A percentile compares a stretch with the other conserved stretches of the same genome.
phyloP scores from a whole-genome alignment of 2,329 filamentous ascomycete species.

The Hymenoscyphus repandus region DNA sequence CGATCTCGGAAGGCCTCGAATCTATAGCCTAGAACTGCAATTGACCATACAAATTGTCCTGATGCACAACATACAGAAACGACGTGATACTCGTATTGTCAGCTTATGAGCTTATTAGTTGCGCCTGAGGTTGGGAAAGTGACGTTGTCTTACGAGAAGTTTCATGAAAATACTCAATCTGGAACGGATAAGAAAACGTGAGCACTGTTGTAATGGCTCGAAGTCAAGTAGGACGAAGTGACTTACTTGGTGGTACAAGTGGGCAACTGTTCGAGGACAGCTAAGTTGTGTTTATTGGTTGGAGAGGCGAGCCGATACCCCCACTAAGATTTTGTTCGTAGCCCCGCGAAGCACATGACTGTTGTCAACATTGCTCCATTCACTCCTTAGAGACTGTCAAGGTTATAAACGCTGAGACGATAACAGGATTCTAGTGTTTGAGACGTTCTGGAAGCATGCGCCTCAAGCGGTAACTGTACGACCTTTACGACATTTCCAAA shows the following conservation, averaged over 20 bases:
- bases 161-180: not conserved
- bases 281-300: not conserved
- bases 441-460: slow-evolving; percentile 3
- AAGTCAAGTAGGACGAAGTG: too few species aligned
- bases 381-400: not conserved
- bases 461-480: not conserved
- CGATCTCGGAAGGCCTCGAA: not conserved
- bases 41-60: not conserved
- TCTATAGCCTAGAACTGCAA: not conserved
- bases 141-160: not conserved
- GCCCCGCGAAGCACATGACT: not conserved
- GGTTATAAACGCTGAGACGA: not conserved
- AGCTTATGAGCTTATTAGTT: too few species aligned
- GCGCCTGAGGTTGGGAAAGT: too few species aligned
- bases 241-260: too few species aligned
- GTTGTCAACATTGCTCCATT: not conserved
- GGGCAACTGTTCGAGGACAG: not conserved
- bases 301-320: not conserved
- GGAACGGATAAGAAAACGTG: too few species aligned
- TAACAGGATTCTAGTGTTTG: not conserved
- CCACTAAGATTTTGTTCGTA: not conserved
- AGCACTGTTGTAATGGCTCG: too few species aligned
- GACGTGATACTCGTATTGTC: too few species aligned
- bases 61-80: slow-evolving; percentile 3
- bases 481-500: not conserved